Base-by-base conservation (phyloP, 2,329 filamentous ascomycete species). In the Verticillium tricorpus region DNA sequence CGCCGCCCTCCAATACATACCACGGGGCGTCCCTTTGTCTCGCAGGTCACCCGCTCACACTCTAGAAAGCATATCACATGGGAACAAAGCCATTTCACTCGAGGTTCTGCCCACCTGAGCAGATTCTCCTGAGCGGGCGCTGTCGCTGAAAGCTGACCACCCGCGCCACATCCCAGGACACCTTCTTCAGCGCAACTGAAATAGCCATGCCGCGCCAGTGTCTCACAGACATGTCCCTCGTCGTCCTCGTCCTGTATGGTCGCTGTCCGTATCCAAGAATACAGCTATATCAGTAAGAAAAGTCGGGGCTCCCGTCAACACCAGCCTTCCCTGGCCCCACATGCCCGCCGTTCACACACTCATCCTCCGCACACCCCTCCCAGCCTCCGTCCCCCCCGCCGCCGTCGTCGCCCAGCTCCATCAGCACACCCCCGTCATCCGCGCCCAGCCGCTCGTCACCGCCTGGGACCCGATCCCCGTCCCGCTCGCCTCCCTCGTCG, bases 341-440 rank as follows among this genome's bases (percentile, higher is more conserved):
- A 64, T 61, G 63, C 68, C 71, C n/a, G 65, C 62, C 62, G 63
- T 66, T 17, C 69, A 76, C 62, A 64, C 69, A 28, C 70, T 80
- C 64, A 72, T 71, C 60, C 74, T 80, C 40, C 70, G 75, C 58
- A 70, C 78, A 59, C 76, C 79, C 14, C 71, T 82, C n/a, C 80
- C 80, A 19, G 66, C 73, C 35, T 68, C 67, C 50, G 67, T 80
- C 22, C 66, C 76, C 7, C 77, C 78, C 0, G 63, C 70, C 9
- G 69, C 69, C 50, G 74, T 81, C 62, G 52, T 81, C 64, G 69
- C 70, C 31, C 69, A 72, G 14, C 71, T 82, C 3, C 77, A 80
- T 50, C 70, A 74, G 57, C 75, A 76, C 64, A 69, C 71, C 45
- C 74, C 78, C 37, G 73, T 81, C 63, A 78, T 81, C 67, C 70